These are phyloP conservation scores for Peniophora sp. DNA, from an alignment of 1,284 basidiomycete species.

Conservation along the genomic window DNA sequence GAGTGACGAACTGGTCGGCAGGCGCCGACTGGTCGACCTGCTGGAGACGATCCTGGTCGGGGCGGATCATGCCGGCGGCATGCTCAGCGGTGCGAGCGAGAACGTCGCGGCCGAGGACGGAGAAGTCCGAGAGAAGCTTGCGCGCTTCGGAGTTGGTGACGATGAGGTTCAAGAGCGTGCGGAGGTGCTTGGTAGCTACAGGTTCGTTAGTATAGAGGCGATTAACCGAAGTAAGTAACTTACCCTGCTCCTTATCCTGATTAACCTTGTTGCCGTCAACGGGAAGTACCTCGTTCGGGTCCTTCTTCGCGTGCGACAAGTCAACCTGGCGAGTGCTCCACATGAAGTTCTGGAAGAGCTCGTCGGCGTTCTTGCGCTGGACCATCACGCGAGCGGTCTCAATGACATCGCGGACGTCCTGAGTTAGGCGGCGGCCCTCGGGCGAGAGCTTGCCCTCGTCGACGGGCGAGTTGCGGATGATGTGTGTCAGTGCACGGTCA, in stretches of 20 bases:
- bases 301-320: constrained; percentile 31
- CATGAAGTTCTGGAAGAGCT: constrained; percentile 83
- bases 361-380: constrained; percentile 79
- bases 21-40: constrained; percentile 68
- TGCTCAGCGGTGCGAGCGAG: constrained; percentile 73
- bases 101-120: constrained; percentile 79
- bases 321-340: constrained; percentile 66
- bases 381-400: constrained; percentile 66
- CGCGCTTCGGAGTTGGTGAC: constrained; percentile 89
- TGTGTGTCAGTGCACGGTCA: constrained; percentile 63
- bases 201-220: neutral
- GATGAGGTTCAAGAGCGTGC: constrained; percentile 67
- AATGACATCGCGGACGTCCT: constrained; percentile 69
- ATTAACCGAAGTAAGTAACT: constrained; percentile 6
- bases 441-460: constrained; percentile 60
- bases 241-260: constrained; percentile 56
- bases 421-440: constrained; percentile 70
- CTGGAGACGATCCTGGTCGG: constrained; percentile 54
- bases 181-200: constrained; percentile 74
- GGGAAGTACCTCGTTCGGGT: constrained; percentile 36
- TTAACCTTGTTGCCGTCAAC: constrained; percentile 49
- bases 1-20: constrained; percentile 47
- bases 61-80: constrained; percentile 67
- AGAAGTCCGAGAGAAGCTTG: constrained; percentile 80
- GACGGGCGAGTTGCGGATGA: constrained; percentile 61